phyloP scores from a whole-genome alignment of 345 rosid species.

The Euphorbia pulcherrima region DNA sequence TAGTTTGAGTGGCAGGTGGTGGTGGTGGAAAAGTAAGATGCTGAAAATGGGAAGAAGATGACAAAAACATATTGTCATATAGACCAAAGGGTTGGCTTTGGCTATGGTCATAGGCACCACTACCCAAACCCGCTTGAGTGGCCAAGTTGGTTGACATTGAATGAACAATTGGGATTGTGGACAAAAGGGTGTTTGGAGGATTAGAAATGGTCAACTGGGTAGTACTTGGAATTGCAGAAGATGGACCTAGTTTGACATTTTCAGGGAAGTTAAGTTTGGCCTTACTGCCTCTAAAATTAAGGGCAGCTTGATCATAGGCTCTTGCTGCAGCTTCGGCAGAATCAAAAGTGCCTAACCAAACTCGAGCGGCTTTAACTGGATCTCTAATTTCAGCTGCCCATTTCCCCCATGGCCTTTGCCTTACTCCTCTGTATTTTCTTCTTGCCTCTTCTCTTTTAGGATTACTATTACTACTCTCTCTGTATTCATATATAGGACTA shows the following conservation, averaged over 20 bases:
- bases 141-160: slow-evolving; percentile 13
- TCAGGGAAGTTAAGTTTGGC: slow-evolving; percentile 99
- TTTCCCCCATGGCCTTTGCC: slow-evolving; percentile 92
- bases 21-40: slow-evolving; percentile 18
- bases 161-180: slow-evolving; percentile 26
- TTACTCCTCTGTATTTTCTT: slow-evolving; percentile 78
- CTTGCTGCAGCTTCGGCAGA: slow-evolving; percentile 84
- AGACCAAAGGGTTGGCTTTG: slow-evolving; percentile 27
- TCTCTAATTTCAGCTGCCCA: slow-evolving; percentile 98
- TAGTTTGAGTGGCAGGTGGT: slow-evolving; percentile 9
- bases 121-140: slow-evolving; percentile 17
- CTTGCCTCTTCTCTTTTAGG: slow-evolving; percentile 38
- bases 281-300: slow-evolving; percentile 76
- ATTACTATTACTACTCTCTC: slow-evolving; percentile 5
- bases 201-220: slow-evolving; percentile 33
- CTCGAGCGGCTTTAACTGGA: slow-evolving; percentile 81
- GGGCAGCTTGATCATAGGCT: slow-evolving; percentile 87
- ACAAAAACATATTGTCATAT: slow-evolving; percentile 39
- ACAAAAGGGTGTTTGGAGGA: slow-evolving; percentile 32
- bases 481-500: slow-evolving; percentile 38
- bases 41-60: slow-evolving; percentile 31
- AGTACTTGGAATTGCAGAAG: slow-evolving; percentile 22
- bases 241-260: slow-evolving; percentile 57
- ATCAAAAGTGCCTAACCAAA: slow-evolving; percentile 89
- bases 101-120: slow-evolving; percentile 16